phyloP scores from a whole-genome alignment of 208 protist genomes.

The Wallacemonas sp. region DNA sequence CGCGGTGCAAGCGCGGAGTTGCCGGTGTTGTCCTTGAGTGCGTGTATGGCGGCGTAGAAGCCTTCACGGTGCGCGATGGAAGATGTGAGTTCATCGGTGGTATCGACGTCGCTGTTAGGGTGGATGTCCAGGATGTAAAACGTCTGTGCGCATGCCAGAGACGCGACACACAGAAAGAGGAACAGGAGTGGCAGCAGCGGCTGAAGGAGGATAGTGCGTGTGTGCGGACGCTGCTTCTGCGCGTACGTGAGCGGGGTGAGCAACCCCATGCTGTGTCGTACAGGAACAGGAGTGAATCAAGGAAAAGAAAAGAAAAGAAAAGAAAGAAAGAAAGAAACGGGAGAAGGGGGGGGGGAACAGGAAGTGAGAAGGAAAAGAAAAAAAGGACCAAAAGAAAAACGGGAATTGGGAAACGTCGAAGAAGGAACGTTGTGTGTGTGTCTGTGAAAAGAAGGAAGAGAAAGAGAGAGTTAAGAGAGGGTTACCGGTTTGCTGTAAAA shows the following conservation, averaged over 20 bases:
- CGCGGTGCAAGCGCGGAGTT: neutral
- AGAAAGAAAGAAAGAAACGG: conserved; percentile 5
- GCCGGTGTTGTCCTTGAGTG: conserved; percentile 5
- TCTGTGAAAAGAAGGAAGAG: too few species aligned
- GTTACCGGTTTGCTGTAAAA: neutral
- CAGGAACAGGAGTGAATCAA: too few species aligned
- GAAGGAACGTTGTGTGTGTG: too few species aligned
- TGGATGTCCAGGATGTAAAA: conserved; percentile 5
- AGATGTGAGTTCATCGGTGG: neutral
- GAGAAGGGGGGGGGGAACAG: neutral
- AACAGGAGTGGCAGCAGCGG: too few species aligned
- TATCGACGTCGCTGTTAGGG: neutral
- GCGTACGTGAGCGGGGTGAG: too few species aligned
- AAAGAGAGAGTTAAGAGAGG: neutral
- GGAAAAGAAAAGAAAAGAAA: conserved; percentile 17
- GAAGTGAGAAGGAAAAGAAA: too few species aligned
- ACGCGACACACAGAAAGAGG: neutral
- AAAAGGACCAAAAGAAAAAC: neutral
- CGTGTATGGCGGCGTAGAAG: conserved; percentile 9
- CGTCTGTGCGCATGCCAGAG: conserved; percentile 1
- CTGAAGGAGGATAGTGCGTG: too few species aligned
- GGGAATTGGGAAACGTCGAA: too few species aligned
- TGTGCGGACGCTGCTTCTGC: too few species aligned
- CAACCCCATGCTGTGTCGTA: too few species aligned
- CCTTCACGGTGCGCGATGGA: conserved; percentile 12